Evolutionary conservation across 1,284 basidiomycete species (phyloP).

Genomic region (Vanrija sp.): DNA sequence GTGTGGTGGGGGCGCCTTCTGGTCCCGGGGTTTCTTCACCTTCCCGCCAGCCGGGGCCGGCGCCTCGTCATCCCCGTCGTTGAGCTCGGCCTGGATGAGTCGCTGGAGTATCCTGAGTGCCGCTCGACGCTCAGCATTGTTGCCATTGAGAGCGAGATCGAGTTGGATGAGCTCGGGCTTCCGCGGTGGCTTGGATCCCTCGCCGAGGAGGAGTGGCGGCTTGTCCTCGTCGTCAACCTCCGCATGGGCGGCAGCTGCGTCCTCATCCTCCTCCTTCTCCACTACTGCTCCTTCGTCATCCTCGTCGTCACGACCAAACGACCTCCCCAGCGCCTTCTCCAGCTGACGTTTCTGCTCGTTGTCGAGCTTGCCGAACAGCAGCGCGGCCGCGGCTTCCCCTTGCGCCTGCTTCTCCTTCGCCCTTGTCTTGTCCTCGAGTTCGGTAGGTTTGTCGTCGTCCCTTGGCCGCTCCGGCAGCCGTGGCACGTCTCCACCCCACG

Average conservation of each 20-base stretch:
- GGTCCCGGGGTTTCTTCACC: no score
- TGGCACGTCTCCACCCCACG: neutral
- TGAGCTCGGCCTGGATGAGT: neutral
- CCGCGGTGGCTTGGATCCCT: no score
- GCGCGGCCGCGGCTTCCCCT: neutral
- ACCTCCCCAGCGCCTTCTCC: neutral
- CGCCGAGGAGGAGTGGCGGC: neutral
- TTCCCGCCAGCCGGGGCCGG: no score
- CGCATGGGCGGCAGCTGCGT: neutral
- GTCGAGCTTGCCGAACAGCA: neutral
- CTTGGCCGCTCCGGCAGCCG: neutral
- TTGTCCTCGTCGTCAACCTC: neutral
- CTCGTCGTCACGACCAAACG: conserved; percentile 2
- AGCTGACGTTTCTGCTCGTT: neutral
- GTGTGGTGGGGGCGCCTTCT: no score
- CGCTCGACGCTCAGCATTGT: neutral
- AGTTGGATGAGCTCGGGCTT: no score
- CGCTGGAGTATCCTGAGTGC: neutral
- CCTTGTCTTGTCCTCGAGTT: neutral
- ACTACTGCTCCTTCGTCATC: neutral
- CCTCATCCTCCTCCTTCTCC: neutral
- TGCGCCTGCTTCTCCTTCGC: neutral
- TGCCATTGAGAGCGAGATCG: no score
- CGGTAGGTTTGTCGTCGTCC: neutral
- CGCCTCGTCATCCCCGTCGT: neutral